Percentiles rank a stretch among this genome's conserved stretches.
phyloP scores from a whole-genome alignment of 208 protist genomes.

The Crithidia fasciculata region DNA sequence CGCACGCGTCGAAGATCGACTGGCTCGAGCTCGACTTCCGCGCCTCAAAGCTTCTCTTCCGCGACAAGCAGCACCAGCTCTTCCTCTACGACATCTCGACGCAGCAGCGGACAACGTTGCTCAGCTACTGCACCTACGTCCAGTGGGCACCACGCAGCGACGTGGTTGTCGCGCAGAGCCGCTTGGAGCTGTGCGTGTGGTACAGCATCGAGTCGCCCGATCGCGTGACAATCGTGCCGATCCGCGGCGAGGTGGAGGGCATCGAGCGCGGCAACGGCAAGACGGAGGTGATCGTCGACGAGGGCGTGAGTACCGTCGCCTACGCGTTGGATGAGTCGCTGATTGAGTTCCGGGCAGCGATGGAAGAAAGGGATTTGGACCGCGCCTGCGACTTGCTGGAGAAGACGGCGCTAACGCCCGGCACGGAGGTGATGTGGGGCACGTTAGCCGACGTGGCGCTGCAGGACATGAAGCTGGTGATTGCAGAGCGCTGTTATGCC shows the following conservation, averaged over 20 bases:
- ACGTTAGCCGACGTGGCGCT: constrained; percentile 89
- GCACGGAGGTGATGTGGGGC: constrained; percentile 97
- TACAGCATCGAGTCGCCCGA: constrained; percentile 96
- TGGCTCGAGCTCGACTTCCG: constrained; percentile 97
- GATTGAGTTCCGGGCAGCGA: constrained; percentile 96
- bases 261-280: constrained; percentile 94
- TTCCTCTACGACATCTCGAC: constrained; percentile 94
- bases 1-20: constrained; percentile 94
- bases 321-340: constrained; percentile 97
- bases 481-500: constrained; percentile 96
- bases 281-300: constrained; percentile 97
- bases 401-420: constrained; percentile 75
- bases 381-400: constrained; percentile 93
- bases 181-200: constrained; percentile 97
- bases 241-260: constrained; percentile 97
- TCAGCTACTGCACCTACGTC: constrained; percentile 97
- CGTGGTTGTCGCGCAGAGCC: constrained; percentile 98
- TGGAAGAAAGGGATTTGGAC: constrained; percentile 94
- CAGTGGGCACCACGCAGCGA: constrained; percentile 98
- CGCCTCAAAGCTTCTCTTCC: constrained; percentile 95
- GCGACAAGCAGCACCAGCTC: constrained; percentile 95
- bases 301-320: constrained; percentile 93
- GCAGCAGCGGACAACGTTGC: constrained; percentile 89
- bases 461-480: constrained; percentile 84
- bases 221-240: constrained; percentile 93